Evolutionary conservation across 2,329 filamentous ascomycete genomes (phyloP).

Genomic region (Annulohypoxylon truncatum): DNA sequence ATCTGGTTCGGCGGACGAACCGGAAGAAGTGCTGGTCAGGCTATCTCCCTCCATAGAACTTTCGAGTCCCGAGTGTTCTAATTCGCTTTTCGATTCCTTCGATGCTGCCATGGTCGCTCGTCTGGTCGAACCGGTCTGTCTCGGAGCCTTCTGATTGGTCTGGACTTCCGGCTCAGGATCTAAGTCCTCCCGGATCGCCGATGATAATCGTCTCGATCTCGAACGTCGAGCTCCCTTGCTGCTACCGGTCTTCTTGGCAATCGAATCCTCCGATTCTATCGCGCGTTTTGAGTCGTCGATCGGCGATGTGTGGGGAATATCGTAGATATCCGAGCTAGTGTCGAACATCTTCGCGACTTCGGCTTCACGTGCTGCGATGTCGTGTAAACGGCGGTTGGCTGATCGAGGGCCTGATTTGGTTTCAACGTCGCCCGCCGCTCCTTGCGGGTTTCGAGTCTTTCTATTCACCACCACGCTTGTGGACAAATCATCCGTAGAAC

Average conservation of each 20-base stretch:
- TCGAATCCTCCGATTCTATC: slow-evolving; percentile 10
- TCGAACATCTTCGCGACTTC: slow-evolving; percentile 48
- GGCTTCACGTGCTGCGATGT: slow-evolving; percentile 47
- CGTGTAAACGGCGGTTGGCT: slow-evolving; percentile 45
- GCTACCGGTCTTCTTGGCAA: slow-evolving; percentile 45
- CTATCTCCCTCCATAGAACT: slow-evolving; percentile 50
- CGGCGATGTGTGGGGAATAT: slow-evolving; percentile 64
- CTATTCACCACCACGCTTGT: slow-evolving; percentile 54
- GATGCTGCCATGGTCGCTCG: slow-evolving; percentile 56
- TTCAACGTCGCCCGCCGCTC: slow-evolving; percentile 26
- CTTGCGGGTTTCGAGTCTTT: slow-evolving; percentile 55
- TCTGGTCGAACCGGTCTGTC: slow-evolving; percentile 50
- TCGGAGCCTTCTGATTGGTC: slow-evolving; percentile 41
- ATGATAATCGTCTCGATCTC: slow-evolving; percentile 55
- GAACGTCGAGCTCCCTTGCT: slow-evolving; percentile 50
- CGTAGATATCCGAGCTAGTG: slow-evolving; percentile 61
- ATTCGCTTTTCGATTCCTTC: slow-evolving; percentile 47
- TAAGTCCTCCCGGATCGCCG: slow-evolving; percentile 53
- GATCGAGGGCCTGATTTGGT: slow-evolving; percentile 34
- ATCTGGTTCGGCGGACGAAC: slow-evolving; percentile 44
- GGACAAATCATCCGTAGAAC: slow-evolving; percentile 47
- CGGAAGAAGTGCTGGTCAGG: slow-evolving; percentile 44
- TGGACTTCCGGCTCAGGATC: slow-evolving; percentile 46
- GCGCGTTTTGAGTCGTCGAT: slow-evolving; percentile 41
- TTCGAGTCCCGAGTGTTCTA: slow-evolving; percentile 37